Conservation (phyloP, 108 stramenopile genomes). For the Cyclostephanos tholiformis region DNA sequence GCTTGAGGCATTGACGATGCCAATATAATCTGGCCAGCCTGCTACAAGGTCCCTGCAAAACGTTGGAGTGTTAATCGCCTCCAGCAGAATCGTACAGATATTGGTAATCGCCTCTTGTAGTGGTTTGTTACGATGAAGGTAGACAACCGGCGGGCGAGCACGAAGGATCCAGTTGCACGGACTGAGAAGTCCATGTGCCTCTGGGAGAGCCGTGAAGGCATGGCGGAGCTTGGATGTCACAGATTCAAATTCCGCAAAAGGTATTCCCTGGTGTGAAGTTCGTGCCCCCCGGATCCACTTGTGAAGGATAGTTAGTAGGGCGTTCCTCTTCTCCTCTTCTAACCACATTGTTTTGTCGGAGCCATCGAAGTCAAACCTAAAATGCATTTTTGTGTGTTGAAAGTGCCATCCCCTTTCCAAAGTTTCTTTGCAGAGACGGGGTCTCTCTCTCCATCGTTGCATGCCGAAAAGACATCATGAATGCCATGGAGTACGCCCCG, state of each 20-base stretch:
- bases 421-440: too few relatives aligned
- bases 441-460: too few relatives aligned
- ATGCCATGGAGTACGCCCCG: too few relatives aligned
- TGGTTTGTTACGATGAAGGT: not conserved
- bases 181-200: too few relatives aligned
- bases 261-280: not conserved
- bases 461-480: too few relatives aligned
- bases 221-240: slow-evolving; percentile 1
- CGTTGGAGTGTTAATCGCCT: not conserved
- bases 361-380: slow-evolving; percentile 33
- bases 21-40: too few relatives aligned
- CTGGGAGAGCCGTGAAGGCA: slow-evolving; percentile 8
- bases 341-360: slow-evolving; percentile 12
- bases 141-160: not conserved
- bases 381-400: not conserved
- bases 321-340: not conserved
- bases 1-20: slow-evolving; percentile 15
- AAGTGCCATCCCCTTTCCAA: too few relatives aligned
- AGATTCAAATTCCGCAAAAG: slow-evolving; percentile 4
- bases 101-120: not conserved
- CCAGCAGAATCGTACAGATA: not conserved
- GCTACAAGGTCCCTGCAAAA: slow-evolving; percentile 4
- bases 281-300: not conserved
- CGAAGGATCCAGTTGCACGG: not conserved
- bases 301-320: not conserved